Conservation (phyloP, 805 yeast genomes). For the Nakazawaea pomicola region DNA sequence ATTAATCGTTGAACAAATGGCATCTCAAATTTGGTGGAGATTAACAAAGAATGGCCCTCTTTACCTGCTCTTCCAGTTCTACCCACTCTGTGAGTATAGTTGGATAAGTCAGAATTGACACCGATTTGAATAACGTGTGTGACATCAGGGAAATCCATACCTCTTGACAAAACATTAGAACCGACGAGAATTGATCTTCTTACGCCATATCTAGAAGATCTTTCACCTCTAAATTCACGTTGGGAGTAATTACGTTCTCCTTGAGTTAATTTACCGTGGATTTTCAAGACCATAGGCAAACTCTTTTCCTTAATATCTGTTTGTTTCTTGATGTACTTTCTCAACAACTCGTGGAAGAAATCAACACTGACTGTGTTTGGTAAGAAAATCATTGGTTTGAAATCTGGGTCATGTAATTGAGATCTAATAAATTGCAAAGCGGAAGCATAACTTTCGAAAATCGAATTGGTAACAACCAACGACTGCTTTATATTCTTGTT, state of each 20-base stretch:
- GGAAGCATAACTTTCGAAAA: slow-evolving; percentile 57
- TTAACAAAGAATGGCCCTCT: slow-evolving; percentile 64
- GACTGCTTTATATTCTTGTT: slow-evolving; percentile 76
- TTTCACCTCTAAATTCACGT: slow-evolving; percentile 21
- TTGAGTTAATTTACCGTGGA: slow-evolving; percentile 75
- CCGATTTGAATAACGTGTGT: slow-evolving; percentile 82
- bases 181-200: slow-evolving; percentile 61
- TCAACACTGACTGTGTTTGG: slow-evolving; percentile 74
- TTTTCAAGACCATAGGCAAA: slow-evolving; percentile 25
- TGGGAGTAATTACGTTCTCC: slow-evolving; percentile 41
- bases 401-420: slow-evolving; percentile 30
- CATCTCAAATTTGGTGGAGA: slow-evolving; percentile 50
- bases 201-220: too few relatives aligned
- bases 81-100: slow-evolving; percentile 89
- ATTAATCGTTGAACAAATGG: slow-evolving; percentile 48
- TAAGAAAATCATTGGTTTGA: slow-evolving; percentile 79
- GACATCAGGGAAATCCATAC: slow-evolving; percentile 90
- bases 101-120: slow-evolving; percentile 67
- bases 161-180: slow-evolving; percentile 94
- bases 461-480: slow-evolving; percentile 45
- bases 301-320: slow-evolving; percentile 9
- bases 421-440: slow-evolving; percentile 46
- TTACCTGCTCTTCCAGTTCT: slow-evolving; percentile 94
- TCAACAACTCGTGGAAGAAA: slow-evolving; percentile 42
- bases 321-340: slow-evolving; percentile 19